Percentiles rank a stretch among this genome's conserved stretches.
These are phyloP conservation scores for Hansfordia pulvinata DNA, from an alignment of 2,329 filamentous ascomycete genomes.

Conservation along the genomic window DNA sequence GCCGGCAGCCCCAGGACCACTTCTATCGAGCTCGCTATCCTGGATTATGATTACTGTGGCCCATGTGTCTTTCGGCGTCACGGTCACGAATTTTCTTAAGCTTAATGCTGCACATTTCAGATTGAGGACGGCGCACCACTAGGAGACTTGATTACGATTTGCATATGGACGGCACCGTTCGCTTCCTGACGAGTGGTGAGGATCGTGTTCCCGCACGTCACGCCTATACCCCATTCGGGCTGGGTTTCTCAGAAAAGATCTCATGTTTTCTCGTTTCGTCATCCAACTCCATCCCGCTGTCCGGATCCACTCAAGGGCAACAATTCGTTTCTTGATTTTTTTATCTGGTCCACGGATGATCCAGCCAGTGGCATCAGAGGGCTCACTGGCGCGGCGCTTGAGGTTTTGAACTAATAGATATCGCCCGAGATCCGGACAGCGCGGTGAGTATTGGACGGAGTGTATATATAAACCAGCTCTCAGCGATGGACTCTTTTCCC, in stretches of 20 bases:
- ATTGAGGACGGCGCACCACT: slow-evolving; percentile 18
- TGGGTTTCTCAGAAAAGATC: slow-evolving; percentile 17
- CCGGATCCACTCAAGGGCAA: too few species aligned
- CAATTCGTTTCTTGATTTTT: slow-evolving; percentile 12
- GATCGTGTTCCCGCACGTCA: too few species aligned
- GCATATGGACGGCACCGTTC: slow-evolving; percentile 17
- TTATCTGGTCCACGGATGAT: slow-evolving; percentile 12
- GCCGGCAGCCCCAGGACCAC: slow-evolving; percentile 14
- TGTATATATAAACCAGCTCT: slow-evolving; percentile 38
- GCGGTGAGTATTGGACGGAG: slow-evolving; percentile 33
- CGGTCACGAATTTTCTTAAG: slow-evolving; percentile 13
- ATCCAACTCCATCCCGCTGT: slow-evolving; percentile 22
- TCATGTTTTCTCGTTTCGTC: slow-evolving; percentile 10
- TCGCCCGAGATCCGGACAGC: slow-evolving; percentile 33
- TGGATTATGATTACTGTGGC: slow-evolving; percentile 7
- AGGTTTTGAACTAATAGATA: slow-evolving; percentile 19
- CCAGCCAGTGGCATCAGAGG: too few species aligned
- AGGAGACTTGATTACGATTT: slow-evolving; percentile 14
- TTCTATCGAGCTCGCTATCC: slow-evolving; percentile 3
- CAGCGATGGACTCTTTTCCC: slow-evolving; percentile 20
- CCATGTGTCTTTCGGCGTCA: slow-evolving; percentile 2
- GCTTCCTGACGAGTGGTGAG: slow-evolving; percentile 14
- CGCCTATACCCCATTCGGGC: slow-evolving; percentile 15
- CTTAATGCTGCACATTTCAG: too few species aligned
- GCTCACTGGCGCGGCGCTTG: slow-evolving; percentile 15